phyloP scores from a whole-genome alignment of 2,329 filamentous ascomycete genomes.

The Epichloe elymi region DNA sequence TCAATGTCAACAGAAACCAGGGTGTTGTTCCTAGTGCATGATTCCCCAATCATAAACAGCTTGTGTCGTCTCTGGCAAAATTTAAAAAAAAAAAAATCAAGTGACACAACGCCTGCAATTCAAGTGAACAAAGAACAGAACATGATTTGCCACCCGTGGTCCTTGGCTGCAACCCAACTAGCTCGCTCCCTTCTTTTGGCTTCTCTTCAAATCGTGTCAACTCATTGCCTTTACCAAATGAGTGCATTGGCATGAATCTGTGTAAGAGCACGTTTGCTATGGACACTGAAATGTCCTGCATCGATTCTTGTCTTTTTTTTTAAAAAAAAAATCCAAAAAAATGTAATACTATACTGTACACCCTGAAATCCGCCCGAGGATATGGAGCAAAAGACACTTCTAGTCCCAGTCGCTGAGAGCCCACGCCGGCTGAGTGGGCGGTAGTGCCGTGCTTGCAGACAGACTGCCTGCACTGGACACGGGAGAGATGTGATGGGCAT shows the following conservation, averaged over 20 bases:
- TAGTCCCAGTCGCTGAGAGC: conserved; percentile 1
- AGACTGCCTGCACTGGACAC: background rate
- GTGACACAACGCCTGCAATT: background rate
- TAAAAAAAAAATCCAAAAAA: no score
- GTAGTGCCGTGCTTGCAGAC: background rate
- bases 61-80: background rate
- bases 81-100: background rate
- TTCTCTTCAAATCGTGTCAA: no score
- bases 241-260: no score
- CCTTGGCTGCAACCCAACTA: no score
- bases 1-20: background rate
- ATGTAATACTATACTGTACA: background rate
- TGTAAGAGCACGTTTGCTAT: no score
- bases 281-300: no score
- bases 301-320: no score
- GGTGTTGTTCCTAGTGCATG: background rate
- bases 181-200: no score
- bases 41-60: background rate
- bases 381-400: background rate
- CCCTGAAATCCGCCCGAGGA: background rate
- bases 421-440: background rate
- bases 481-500: background rate
- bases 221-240: no score
- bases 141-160: background rate
- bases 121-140: background rate